These are phyloP conservation scores for Claviceps sp. DNA, from an alignment of 2,329 filamentous ascomycete genomes.

Conservation along the genomic window DNA sequence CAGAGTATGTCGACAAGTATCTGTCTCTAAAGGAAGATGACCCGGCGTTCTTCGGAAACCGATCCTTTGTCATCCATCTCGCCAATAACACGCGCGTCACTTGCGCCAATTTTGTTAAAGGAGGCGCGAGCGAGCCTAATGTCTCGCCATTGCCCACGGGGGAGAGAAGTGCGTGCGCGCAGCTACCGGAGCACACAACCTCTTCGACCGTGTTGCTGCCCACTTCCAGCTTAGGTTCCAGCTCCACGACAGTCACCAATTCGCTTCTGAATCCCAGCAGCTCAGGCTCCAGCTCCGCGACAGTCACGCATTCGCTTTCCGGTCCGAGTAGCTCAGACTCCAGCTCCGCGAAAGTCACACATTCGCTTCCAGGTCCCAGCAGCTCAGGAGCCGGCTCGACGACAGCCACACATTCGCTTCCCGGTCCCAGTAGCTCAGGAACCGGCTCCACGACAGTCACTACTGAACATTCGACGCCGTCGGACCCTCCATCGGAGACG, in stretches of 20 bases:
- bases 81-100: constrained; percentile 50
- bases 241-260: not conserved
- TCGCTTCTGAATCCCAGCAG: no score
- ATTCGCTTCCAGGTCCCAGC: not conserved
- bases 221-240: not conserved
- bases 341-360: not conserved
- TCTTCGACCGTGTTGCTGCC: not conserved
- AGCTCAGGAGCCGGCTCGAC: not conserved
- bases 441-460: not conserved
- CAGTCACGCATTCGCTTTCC: not conserved
- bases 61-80: constrained; percentile 51
- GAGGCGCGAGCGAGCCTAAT: not conserved
- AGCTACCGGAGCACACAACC: not conserved
- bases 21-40: constrained; percentile 37
- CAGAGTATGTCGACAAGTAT: constrained; percentile 42
- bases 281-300: not conserved
- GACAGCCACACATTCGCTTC: not conserved
- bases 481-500: not conserved
- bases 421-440: no score
- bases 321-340: no score
- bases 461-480: not conserved
- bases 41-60: constrained; percentile 50
- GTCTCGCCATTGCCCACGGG: not conserved
- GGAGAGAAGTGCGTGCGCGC: not conserved
- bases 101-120: constrained; percentile 44